phyloP scores from a whole-genome alignment of 2,329 filamentous ascomycete species.

The Talaromyces verruculosus region DNA sequence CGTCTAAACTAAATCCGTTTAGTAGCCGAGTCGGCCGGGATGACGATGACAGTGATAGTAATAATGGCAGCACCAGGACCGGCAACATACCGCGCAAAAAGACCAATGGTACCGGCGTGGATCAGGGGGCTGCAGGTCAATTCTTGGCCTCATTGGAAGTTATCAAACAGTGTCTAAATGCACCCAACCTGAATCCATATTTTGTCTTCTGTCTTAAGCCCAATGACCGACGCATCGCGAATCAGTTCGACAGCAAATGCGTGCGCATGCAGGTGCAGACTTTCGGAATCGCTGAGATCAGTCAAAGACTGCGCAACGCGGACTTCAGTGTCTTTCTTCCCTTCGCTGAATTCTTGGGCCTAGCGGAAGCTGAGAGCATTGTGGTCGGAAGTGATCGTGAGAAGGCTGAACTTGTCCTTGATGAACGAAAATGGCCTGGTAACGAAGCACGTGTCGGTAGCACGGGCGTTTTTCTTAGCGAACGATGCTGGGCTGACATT shows the following conservation, averaged over 20 bases:
- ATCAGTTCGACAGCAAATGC: slow-evolving; percentile 98
- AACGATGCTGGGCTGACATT: slow-evolving; percentile 91
- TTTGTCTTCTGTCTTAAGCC: slow-evolving; percentile 97
- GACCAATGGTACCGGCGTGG: slow-evolving; percentile 40
- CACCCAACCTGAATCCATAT: slow-evolving; percentile 84
- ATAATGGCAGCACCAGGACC: slow-evolving; percentile 34
- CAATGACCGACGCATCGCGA: slow-evolving; percentile 93
- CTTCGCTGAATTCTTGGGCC: slow-evolving; percentile 89
- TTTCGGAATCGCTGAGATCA: slow-evolving; percentile 95
- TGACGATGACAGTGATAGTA: slow-evolving; percentile 44
- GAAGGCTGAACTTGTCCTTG: slow-evolving; percentile 85
- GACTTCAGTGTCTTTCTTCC: slow-evolving; percentile 96
- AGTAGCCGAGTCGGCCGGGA: slow-evolving; percentile 36
- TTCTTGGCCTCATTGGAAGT: slow-evolving; percentile 88
- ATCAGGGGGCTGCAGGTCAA: slow-evolving; percentile 88
- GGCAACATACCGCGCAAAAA: slow-evolving; percentile 35
- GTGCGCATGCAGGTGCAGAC: slow-evolving; percentile 92
- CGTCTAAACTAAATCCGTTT: slow-evolving; percentile 43
- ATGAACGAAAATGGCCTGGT: slow-evolving; percentile 85
- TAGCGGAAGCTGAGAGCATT: slow-evolving; percentile 78
- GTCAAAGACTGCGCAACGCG: slow-evolving; percentile 83
- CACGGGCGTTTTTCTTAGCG: slow-evolving; percentile 92
- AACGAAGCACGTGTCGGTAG: slow-evolving; percentile 90
- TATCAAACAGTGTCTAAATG: slow-evolving; percentile 80
- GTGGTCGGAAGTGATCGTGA: slow-evolving; percentile 91